A percentile compares a stretch with the other conserved stretches of the same genome.
Conservation (phyloP, 768 basidiomycete genomes). For the Pleurotus djamor region DNA sequence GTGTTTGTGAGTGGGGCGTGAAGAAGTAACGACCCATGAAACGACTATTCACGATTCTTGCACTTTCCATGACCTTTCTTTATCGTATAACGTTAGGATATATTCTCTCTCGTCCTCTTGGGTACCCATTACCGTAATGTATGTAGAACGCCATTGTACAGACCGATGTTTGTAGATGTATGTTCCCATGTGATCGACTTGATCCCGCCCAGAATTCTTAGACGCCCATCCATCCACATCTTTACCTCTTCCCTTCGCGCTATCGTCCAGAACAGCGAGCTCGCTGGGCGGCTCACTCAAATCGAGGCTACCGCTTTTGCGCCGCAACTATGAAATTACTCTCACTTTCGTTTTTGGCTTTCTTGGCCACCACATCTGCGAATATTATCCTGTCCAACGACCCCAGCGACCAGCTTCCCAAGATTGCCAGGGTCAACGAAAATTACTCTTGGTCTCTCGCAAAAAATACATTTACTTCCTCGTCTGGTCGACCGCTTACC, state of each 20-base stretch:
- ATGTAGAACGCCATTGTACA: neutral
- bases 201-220: neutral
- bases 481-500: conserved; percentile 30
- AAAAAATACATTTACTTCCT: conserved; percentile 58
- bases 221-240: neutral
- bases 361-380: conserved; percentile 28
- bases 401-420: conserved; percentile 71
- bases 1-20: conserved; percentile 48
- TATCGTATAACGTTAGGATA: neutral
- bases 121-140: neutral
- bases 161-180: neutral
- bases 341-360: conserved; percentile 51
- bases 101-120: conserved; percentile 1
- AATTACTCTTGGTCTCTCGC: conserved; percentile 73
- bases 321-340: conserved; percentile 60
- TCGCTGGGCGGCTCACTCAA: conserved; percentile 57
- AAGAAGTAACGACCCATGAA: conserved; percentile 8
- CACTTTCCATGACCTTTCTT: neutral
- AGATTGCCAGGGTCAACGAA: conserved; percentile 65
- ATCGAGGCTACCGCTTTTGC: conserved; percentile 42
- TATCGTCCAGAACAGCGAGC: conserved; percentile 27
- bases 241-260: conserved; percentile 9
- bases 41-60: neutral
- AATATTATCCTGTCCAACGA: conserved; percentile 56
- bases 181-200: neutral